Conservation (phyloP, 306 rosid genomes). For the Pueraria montana region DNA sequence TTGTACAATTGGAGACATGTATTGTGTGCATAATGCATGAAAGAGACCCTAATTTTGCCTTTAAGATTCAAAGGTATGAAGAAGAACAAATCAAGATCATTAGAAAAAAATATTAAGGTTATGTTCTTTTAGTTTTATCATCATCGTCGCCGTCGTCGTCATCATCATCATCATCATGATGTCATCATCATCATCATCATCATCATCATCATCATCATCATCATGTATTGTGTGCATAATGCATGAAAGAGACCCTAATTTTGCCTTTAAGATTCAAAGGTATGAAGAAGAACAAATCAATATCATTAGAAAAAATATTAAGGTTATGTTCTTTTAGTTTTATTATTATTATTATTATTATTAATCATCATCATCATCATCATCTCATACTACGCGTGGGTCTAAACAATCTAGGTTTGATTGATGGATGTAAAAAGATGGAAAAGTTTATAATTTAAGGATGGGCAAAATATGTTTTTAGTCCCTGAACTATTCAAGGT, state of each 20-base stretch:
- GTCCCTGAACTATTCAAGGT: no score
- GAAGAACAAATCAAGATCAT: not conserved
- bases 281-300: not conserved
- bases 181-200: no score
- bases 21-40: slow-evolving; percentile 25
- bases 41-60: not conserved
- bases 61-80: slow-evolving; percentile 1
- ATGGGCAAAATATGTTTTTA: no score
- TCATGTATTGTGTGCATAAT: slow-evolving; percentile 21
- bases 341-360: not conserved
- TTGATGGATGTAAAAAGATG: not conserved
- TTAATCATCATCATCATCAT: not conserved
- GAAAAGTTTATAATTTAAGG: not conserved
- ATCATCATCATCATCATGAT: no score
- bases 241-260: slow-evolving; percentile 5
- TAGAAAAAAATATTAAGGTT: not conserved
- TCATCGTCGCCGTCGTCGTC: no score
- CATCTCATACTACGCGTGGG: not conserved
- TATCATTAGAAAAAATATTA: not conserved
- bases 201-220: no score
- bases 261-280: slow-evolving; percentile 11
- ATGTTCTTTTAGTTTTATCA: not conserved
- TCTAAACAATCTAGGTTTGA: not conserved
- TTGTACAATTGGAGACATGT: slow-evolving; percentile 17
- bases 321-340: not conserved